Conservation (phyloP, 306 rosid genomes). For the Pachyrhizus erosus region DNA sequence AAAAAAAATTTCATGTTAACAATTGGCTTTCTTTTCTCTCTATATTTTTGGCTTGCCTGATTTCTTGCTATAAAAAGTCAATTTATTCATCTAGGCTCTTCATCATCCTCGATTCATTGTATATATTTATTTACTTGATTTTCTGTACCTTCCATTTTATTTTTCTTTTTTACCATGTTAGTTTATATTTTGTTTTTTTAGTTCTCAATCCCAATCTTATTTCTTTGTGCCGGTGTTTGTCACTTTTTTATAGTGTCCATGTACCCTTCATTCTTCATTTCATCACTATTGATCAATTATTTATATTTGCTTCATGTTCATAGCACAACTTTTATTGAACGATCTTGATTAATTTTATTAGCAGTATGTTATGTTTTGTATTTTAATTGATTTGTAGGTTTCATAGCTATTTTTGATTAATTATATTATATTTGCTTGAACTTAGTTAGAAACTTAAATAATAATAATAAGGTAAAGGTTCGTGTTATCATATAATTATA, state of each 20-base stretch:
- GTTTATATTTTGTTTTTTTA: no score
- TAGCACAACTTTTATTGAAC: not conserved
- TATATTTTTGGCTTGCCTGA: no score
- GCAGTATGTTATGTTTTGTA: not conserved
- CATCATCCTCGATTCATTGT: not conserved
- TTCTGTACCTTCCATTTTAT: not conserved
- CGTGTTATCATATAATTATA: no score
- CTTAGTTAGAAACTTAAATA: no score
- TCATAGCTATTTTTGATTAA: not conserved
- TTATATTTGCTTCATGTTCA: no score
- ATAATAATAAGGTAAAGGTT: no score
- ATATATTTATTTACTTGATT: not conserved
- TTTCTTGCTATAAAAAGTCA: not conserved
- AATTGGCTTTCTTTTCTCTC: no score
- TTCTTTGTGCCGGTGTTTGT: no score
- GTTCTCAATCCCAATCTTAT: no score
- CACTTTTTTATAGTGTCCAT: no score
- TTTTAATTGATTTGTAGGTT: not conserved
- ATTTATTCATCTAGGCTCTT: no score
- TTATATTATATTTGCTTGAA: not conserved
- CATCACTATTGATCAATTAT: not conserved
- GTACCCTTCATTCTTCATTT: not conserved
- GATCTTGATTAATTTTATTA: not conserved
- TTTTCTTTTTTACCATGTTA: not conserved
- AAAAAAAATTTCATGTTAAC: no score